phyloP scores from a whole-genome alignment of 495 filamentous ascomycete genomes.

The Neurospora cerealis region DNA sequence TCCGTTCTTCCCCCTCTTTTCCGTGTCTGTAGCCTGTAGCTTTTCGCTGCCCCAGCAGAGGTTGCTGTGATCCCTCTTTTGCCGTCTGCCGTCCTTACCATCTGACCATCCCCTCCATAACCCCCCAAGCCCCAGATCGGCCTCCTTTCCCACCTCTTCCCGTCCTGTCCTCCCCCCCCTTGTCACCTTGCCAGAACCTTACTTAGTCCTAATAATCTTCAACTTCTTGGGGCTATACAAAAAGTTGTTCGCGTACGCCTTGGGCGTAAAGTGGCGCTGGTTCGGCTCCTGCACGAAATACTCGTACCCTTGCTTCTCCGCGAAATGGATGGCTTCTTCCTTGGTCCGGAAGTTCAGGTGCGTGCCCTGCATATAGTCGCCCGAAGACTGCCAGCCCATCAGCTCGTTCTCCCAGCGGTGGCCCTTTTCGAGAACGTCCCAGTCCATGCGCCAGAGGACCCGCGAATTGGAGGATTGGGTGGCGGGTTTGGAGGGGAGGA shows the following conservation, averaged over 20 bases:
- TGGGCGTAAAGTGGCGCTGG: constrained; percentile 70
- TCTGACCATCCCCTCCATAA: no score
- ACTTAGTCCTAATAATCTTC: constrained; percentile 92
- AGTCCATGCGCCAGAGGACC: constrained; percentile 92
- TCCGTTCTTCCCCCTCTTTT: neutral
- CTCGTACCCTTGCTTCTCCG: constrained; percentile 97
- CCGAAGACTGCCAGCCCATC: constrained; percentile 98
- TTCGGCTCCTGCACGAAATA: constrained; percentile 99
- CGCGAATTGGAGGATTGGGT: constrained; percentile 88
- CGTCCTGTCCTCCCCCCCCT: no score
- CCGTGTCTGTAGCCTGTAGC: neutral
- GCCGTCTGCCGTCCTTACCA: no score
- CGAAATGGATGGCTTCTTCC: constrained; percentile 91
- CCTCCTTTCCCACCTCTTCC: no score
- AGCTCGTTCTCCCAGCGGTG: constrained; percentile 97
- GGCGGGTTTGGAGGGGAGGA: constrained; percentile 76
- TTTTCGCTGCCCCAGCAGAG: neutral
- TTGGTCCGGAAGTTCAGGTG: constrained; percentile 82
- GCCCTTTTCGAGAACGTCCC: constrained; percentile 77
- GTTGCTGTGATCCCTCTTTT: neutral
- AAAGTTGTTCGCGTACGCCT: constrained; percentile 97
- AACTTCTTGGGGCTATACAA: constrained; percentile 72
- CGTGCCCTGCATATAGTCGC: constrained; percentile 85
- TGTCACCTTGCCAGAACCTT: constrained; percentile 8
- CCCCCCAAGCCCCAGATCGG: no score